A percentile compares a stretch with the other conserved stretches of the same genome.
Evolutionary conservation across 169 alveolate genomes (phyloP).

Genomic region (Plasmodium vivax): DNA sequence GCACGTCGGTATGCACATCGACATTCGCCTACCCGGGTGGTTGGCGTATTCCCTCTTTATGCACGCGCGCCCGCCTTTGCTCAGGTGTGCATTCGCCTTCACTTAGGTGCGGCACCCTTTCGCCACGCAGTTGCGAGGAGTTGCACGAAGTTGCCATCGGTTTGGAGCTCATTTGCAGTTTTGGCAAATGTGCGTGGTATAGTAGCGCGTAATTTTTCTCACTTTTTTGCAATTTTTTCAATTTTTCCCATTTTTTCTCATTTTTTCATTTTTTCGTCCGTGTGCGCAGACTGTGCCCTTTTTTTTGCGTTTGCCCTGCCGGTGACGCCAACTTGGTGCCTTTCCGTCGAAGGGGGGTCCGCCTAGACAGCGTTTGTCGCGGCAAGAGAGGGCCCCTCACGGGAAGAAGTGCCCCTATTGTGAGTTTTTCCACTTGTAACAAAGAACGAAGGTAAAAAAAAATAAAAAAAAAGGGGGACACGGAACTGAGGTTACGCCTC

Average conservation of each 20-base stretch:
- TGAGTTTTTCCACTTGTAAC: too few species aligned
- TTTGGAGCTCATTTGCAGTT: neutral
- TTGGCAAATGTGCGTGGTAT: neutral
- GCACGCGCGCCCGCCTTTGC: neutral
- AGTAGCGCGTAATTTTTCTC: neutral
- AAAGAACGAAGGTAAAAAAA: neutral
- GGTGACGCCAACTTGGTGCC: neutral
- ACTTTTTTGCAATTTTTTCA: too few species aligned
- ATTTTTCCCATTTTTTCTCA: too few species aligned
- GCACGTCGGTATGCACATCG: neutral
- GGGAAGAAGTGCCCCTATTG: neutral
- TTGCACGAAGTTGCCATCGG: neutral
- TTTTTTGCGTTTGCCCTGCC: neutral
- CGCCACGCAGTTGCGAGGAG: neutral
- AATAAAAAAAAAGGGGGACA: neutral
- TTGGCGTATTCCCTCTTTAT: neutral
- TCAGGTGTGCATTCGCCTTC: neutral
- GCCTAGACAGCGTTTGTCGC: neutral
- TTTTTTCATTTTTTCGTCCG: neutral
- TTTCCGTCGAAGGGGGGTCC: neutral
- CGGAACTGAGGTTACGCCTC: neutral
- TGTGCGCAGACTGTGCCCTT: neutral
- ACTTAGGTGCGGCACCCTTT: neutral
- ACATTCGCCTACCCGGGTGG: neutral
- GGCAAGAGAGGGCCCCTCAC: neutral